Evolutionary conservation across 225 moss, liverwort and hornwort genomes (phyloP).

Genomic region (Takakia lepidozioides): DNA sequence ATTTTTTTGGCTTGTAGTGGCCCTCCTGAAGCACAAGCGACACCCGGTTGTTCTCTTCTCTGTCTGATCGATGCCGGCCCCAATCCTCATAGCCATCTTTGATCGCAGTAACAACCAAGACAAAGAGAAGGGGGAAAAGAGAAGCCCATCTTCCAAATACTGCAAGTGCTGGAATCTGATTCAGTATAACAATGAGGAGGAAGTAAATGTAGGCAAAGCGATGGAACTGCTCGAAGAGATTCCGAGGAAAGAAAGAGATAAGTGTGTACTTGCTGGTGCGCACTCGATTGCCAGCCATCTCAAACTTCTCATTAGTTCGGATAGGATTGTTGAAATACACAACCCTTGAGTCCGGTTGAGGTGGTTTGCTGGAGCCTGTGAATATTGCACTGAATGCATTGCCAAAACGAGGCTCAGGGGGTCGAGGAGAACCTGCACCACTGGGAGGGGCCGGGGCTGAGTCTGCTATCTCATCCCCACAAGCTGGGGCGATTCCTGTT

Average conservation of each 20-base stretch:
- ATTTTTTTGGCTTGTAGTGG: slow-evolving; percentile 52
- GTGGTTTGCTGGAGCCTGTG: slow-evolving; percentile 16
- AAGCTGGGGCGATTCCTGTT: neutral
- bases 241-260: slow-evolving; percentile 65
- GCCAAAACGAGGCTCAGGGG: slow-evolving; percentile 8
- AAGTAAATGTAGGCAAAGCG: slow-evolving; percentile 86
- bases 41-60: slow-evolving; percentile 63
- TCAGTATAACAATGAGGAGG: slow-evolving; percentile 68
- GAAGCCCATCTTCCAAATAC: slow-evolving; percentile 84
- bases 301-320: slow-evolving; percentile 27
- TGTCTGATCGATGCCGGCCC: slow-evolving; percentile 69
- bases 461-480: slow-evolving; percentile 8
- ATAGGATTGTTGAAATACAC: slow-evolving; percentile 69
- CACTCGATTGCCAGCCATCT: slow-evolving; percentile 53
- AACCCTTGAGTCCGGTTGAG: slow-evolving; percentile 31
- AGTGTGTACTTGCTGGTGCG: slow-evolving; percentile 82
- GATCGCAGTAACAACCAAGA: slow-evolving; percentile 70
- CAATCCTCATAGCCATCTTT: slow-evolving; percentile 94
- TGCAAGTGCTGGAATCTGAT: slow-evolving; percentile 86
- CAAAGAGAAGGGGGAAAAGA: slow-evolving; percentile 80
- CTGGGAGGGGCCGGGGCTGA: neutral
- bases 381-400: slow-evolving; percentile 8
- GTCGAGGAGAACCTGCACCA: slow-evolving; percentile 2
- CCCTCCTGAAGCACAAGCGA: slow-evolving; percentile 50
- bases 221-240: slow-evolving; percentile 90